phyloP scores from a whole-genome alignment of 1,139 yeast genomes.

The Pichia sp. region DNA sequence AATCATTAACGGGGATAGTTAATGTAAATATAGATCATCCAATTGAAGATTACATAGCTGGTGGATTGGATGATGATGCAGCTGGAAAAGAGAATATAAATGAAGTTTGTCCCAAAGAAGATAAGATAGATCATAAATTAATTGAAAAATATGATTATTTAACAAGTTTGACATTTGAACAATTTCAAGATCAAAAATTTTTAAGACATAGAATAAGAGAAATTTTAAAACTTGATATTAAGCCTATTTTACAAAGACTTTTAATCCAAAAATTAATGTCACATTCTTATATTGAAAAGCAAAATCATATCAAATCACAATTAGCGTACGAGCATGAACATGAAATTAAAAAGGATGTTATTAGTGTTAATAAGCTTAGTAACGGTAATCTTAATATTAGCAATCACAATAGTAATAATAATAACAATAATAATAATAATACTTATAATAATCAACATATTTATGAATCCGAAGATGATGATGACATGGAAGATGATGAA shows the following conservation, averaged over 20 bases:
- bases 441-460: background rate
- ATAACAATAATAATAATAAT: conserved; percentile 30
- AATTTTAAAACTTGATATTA: conserved; percentile 43
- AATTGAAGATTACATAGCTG: conserved; percentile 33
- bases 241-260: conserved; percentile 52
- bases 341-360: background rate
- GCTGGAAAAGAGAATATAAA: conserved; percentile 2
- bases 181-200: conserved; percentile 46
- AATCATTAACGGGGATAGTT: conserved; percentile 46
- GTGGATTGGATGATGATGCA: background rate
- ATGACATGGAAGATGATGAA: conserved; percentile 26
- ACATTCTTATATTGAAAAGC: conserved; percentile 53
- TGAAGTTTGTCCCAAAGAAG: conserved; percentile 11
- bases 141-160: conserved; percentile 24
- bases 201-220: conserved; percentile 51
- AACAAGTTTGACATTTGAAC: conserved; percentile 37
- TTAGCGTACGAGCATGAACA: conserved; percentile 39
- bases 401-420: conserved; percentile 11
- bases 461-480: conserved; percentile 17
- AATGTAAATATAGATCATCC: conserved; percentile 47
- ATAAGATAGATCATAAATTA: conserved; percentile 6
- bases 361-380: conserved; percentile 21
- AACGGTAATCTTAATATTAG: conserved; percentile 31
- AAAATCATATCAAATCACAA: conserved; percentile 32
- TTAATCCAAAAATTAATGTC: conserved; percentile 73